phyloP scores from a whole-genome alignment of 208 protist genomes.

The Trypanosomatidae sp. region DNA sequence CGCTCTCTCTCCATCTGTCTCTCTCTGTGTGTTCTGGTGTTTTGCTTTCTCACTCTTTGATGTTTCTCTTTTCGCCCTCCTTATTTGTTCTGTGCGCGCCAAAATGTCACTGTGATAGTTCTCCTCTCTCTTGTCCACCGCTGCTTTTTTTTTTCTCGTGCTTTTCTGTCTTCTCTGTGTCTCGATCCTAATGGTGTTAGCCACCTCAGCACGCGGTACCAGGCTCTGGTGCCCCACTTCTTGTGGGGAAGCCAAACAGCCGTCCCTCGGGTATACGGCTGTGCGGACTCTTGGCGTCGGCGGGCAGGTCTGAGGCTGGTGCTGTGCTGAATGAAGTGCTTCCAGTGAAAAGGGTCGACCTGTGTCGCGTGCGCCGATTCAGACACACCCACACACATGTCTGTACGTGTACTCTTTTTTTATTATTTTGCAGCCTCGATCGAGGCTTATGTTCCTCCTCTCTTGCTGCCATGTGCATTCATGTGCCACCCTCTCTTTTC shows the following conservation, averaged over 20 bases:
- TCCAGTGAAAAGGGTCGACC: neutral
- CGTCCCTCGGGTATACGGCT: no score
- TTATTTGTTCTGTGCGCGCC: neutral
- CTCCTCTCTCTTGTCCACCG: neutral
- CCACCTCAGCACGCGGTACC: neutral
- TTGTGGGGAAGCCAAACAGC: no score
- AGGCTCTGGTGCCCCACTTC: neutral
- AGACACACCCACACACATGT: neutral
- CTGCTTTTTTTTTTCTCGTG: neutral
- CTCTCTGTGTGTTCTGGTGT: neutral
- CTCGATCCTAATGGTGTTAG: neutral
- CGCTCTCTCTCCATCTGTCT: neutral
- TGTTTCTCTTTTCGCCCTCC: neutral
- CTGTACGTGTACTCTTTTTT: neutral
- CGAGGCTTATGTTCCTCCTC: neutral
- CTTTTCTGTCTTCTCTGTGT: neutral
- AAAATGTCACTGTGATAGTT: neutral
- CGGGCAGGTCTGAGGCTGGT: neutral
- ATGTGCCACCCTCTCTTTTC: neutral
- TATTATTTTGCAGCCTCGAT: neutral
- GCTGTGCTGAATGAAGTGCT: neutral
- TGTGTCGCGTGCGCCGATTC: neutral
- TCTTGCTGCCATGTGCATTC: neutral
- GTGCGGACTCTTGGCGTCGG: neutral
- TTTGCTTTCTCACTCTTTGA: neutral